Evolutionary conservation across 306 rosid species (phyloP).

Genomic region (Cucumis cinereus): DNA sequence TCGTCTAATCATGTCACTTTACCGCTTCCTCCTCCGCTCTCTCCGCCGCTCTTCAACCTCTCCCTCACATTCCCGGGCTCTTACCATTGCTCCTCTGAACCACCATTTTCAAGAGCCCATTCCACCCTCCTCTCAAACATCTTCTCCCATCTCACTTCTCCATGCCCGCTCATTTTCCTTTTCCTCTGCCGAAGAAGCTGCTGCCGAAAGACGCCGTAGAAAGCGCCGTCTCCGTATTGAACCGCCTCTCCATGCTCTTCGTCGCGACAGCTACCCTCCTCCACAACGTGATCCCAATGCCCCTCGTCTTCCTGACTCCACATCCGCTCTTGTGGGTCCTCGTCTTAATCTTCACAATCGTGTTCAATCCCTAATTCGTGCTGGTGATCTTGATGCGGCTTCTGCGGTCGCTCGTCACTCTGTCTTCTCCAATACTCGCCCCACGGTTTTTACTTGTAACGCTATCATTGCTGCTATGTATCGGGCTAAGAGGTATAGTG

Average conservation of each 20-base stretch:
- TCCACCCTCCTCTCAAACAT: slow-evolving; percentile 1
- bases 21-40: slow-evolving; percentile 53
- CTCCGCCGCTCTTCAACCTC: slow-evolving; percentile 24
- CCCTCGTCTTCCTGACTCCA: slow-evolving; percentile 78
- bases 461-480: slow-evolving; percentile 93
- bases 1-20: slow-evolving; percentile 26
- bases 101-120: background rate
- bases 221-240: slow-evolving; percentile 86
- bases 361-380: slow-evolving; percentile 87
- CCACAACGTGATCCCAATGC: slow-evolving; percentile 71
- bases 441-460: slow-evolving; percentile 97
- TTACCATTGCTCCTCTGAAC: slow-evolving; percentile 5
- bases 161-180: slow-evolving; percentile 52
- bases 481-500: slow-evolving; percentile 59
- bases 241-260: slow-evolving; percentile 78
- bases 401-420: slow-evolving; percentile 70
- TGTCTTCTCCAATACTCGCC: slow-evolving; percentile 72
- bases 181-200: slow-evolving; percentile 93
- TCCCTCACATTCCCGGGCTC: background rate
- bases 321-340: slow-evolving; percentile 68
- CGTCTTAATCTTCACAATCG: slow-evolving; percentile 85
- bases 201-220: slow-evolving; percentile 85
- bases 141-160: background rate
- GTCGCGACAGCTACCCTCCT: slow-evolving; percentile 42
- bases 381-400: slow-evolving; percentile 81